Evolutionary conservation across 2,329 filamentous ascomycete genomes (phyloP).

Genomic region (Myriosclerotinia curreyana): DNA sequence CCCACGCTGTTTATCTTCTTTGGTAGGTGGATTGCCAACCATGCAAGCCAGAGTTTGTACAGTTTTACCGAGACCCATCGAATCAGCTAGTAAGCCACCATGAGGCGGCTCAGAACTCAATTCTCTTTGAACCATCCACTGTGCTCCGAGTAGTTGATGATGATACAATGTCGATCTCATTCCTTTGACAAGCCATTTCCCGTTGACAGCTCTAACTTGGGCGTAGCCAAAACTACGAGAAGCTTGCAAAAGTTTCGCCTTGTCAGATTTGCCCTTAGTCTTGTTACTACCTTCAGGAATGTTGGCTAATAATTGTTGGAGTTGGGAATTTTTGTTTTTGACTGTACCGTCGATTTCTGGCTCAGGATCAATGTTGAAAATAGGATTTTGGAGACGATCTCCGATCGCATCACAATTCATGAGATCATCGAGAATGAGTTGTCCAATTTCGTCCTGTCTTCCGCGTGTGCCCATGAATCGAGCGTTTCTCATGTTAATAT

Average conservation of each 20-base stretch:
- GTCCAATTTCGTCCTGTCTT: slow-evolving; percentile 26
- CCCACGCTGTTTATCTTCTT: slow-evolving; percentile 39
- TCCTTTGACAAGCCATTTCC: slow-evolving; percentile 47
- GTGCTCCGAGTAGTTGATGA: slow-evolving; percentile 51
- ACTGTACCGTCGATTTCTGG: slow-evolving; percentile 25
- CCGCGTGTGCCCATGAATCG: neutral
- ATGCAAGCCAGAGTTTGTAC: slow-evolving; percentile 46
- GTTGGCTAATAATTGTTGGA: slow-evolving; percentile 32
- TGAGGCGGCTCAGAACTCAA: slow-evolving; percentile 38
- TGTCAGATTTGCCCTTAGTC: slow-evolving; percentile 38
- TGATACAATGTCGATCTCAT: slow-evolving; percentile 47
- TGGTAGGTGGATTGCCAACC: slow-evolving; percentile 41
- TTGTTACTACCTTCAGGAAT: slow-evolving; percentile 30
- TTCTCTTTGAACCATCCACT: slow-evolving; percentile 56
- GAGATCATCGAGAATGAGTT: slow-evolving; percentile 30
- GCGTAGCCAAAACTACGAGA: slow-evolving; percentile 44
- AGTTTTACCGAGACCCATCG: slow-evolving; percentile 66
- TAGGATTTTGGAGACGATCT: slow-evolving; percentile 30
- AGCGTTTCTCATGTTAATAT: slow-evolving; percentile 4
- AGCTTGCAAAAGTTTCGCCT: slow-evolving; percentile 41
- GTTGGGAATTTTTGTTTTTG: slow-evolving; percentile 30
- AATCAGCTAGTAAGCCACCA: slow-evolving; percentile 59
- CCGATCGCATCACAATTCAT: slow-evolving; percentile 29
- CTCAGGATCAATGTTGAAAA: slow-evolving; percentile 27
- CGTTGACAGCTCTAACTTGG: slow-evolving; percentile 37